Evolutionary conservation across 2,329 filamentous ascomycete genomes (phyloP).

Genomic region (Pseudocercospora fuligena): DNA sequence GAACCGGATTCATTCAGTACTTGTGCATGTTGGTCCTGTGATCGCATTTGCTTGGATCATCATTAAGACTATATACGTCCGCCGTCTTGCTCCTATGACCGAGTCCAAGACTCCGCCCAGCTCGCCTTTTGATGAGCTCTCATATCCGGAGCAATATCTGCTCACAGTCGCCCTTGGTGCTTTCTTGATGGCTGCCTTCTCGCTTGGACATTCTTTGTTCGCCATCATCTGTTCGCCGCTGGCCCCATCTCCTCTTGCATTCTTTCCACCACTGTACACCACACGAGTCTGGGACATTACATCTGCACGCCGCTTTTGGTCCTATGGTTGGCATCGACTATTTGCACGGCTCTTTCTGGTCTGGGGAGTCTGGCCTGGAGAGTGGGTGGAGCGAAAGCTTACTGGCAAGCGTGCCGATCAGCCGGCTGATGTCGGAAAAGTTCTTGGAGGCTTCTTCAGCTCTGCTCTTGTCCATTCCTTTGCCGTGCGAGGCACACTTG

Average conservation of each 20-base stretch:
- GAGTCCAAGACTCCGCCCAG: slow-evolving; percentile 12
- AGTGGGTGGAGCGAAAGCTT: slow-evolving; percentile 49
- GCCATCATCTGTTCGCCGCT: slow-evolving; percentile 48
- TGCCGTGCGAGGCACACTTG: slow-evolving; percentile 47
- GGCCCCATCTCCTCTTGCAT: slow-evolving; percentile 48
- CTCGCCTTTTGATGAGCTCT: slow-evolving; percentile 44
- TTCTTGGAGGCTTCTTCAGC: slow-evolving; percentile 49
- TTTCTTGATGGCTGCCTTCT: slow-evolving; percentile 52
- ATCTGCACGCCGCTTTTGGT: slow-evolving; percentile 49
- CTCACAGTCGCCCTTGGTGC: slow-evolving; percentile 49
- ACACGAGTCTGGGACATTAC: slow-evolving; percentile 48
- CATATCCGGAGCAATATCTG: slow-evolving; percentile 41
- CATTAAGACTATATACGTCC: slow-evolving; percentile 43
- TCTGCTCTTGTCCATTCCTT: slow-evolving; percentile 50
- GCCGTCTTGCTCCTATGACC: slow-evolving; percentile 32
- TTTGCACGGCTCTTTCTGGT: slow-evolving; percentile 52
- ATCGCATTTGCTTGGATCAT: slow-evolving; percentile 44
- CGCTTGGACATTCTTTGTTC: slow-evolving; percentile 48
- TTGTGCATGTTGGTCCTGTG: slow-evolving; percentile 45
- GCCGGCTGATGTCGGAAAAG: slow-evolving; percentile 50
- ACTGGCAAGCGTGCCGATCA: slow-evolving; percentile 42
- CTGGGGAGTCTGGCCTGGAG: slow-evolving; percentile 53
- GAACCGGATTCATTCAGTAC: slow-evolving; percentile 48
- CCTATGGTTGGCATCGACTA: slow-evolving; percentile 52
- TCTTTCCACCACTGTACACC: slow-evolving; percentile 53